Evolutionary conservation across 441 rosid genomes (phyloP).

Genomic region (Euphorbia celastroides): DNA sequence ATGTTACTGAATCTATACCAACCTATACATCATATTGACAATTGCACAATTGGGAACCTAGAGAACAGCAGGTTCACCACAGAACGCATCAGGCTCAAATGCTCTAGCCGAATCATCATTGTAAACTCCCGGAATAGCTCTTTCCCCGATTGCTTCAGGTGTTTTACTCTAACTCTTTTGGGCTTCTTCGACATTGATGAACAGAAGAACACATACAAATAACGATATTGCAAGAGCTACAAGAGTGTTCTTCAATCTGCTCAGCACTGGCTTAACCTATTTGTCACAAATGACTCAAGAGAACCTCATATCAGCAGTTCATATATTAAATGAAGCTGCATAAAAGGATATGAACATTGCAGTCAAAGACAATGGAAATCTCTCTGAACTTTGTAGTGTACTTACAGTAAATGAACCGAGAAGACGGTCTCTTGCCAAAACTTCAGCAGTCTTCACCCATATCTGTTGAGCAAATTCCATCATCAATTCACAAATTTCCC

Average conservation of each 20-base stretch:
- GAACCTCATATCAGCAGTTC: too few species aligned
- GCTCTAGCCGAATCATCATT: constrained; percentile 75
- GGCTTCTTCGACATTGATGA: constrained; percentile 42
- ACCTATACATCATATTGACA: constrained; percentile 9
- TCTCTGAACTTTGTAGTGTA: not conserved
- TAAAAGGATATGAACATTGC: too few species aligned
- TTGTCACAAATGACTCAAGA: not conserved
- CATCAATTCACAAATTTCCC: not conserved
- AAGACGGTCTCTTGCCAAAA: constrained; percentile 87
- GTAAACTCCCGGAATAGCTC: constrained; percentile 76
- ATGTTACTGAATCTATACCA: not conserved
- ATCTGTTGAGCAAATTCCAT: constrained; percentile 36
- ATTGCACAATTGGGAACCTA: constrained; percentile 7
- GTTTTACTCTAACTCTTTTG: constrained; percentile 31
- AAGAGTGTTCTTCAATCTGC: constrained; percentile 66
- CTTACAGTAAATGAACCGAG: constrained; percentile 83
- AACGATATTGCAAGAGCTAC: constrained; percentile 61
- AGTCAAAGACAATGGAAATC: not conserved
- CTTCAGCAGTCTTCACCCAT: constrained; percentile 92
- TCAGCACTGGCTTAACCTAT: constrained; percentile 85
- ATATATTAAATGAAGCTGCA: too few species aligned
- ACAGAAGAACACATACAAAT: constrained; percentile 42
- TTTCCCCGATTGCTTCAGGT: constrained; percentile 25
- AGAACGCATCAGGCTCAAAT: constrained; percentile 86
- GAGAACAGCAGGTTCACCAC: constrained; percentile 55